Evolutionary conservation across 1,284 basidiomycete genomes (phyloP), one percentile per base, ranked within the genome.

Genomic region (Apiotrichum sp.): DNA sequence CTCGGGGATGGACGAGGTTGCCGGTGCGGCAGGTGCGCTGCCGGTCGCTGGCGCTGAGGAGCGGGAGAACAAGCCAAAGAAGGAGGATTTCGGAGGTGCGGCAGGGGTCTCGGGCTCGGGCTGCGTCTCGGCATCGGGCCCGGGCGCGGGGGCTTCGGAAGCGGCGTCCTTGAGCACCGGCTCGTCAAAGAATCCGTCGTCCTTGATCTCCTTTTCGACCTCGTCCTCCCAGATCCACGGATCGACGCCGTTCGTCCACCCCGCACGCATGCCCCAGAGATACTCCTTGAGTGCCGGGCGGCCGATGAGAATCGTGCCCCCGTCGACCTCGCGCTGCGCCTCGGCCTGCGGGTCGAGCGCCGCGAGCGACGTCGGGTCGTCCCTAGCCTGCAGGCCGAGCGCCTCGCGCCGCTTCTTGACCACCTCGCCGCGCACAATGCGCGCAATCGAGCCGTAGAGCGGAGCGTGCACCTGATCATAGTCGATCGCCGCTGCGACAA

Each of bases 201-300:
- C 78, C 63, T 84, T 83, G 40, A 97, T 75, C 56, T 81, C 80
- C 48, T 79, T 79, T 7, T 89, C 83, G 8, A 97, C 79, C 53
- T 80, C 78, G 61, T 93, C 89, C 59, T 95, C 89, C 59, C 79
- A 79, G 71, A 91, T 87, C 56, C 87, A 80, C 43, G 82, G 80
- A 49, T 84, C 81, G 22, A 91, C 76, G 2, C 83, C 79, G 47
- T 85, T 84, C n/a, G 84, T 83, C 89, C 90, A 98, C 0, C 96
- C 95, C 50, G 83, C 80, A 66, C 83, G 83, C 52, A 98, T 72
- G 1, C 93, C 95, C 58, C 85, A 82, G 80, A 96, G 84, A 75
- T 90, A 98, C 78, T 98, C 95, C 77, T 98, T 98, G 73, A 93
- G 82, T 1, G 91, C 88, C 38, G 89, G 86, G 55, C 95, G 83